A percentile compares a stretch with the other conserved stretches of the same genome.
These are phyloP conservation scores for Arxiozyma telluris DNA, from an alignment of 1,139 yeast genomes.

Conservation along the genomic window DNA sequence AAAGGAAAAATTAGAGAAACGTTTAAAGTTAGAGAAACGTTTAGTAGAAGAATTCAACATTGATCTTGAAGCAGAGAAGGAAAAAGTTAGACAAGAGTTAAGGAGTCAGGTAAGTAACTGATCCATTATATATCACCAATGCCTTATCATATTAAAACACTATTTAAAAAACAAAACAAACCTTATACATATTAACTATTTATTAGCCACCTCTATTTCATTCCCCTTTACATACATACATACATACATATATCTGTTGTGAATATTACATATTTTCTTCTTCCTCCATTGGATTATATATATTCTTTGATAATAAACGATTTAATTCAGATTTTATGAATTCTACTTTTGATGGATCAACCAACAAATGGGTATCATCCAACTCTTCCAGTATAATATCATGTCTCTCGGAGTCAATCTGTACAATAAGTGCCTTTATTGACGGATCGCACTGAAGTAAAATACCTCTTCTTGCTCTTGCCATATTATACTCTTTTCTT, in stretches of 20 bases:
- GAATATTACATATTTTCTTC: constrained; percentile 34
- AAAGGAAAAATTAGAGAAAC: constrained; percentile 62
- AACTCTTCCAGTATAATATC: constrained; percentile 77
- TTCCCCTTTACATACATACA: background rate
- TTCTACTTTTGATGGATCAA: constrained; percentile 67
- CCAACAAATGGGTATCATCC: constrained; percentile 81
- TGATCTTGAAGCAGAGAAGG: constrained; percentile 34
- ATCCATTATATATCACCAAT: background rate
- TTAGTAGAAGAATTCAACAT: constrained; percentile 63
- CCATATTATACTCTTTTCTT: constrained; percentile 16
- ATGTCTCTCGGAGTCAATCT: constrained; percentile 55
- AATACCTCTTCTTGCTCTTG: constrained; percentile 33
- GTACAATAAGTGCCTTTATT: constrained; percentile 73
- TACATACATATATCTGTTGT: background rate
- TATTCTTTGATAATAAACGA: constrained; percentile 65
- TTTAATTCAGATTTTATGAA: constrained; percentile 72
- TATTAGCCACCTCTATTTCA: background rate
- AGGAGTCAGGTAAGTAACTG: background rate
- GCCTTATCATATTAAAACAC: background rate
- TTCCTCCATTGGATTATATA: constrained; percentile 76
- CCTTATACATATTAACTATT: background rate
- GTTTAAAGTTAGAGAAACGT: constrained; percentile 63
- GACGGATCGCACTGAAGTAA: constrained; percentile 70
- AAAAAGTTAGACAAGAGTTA: constrained; percentile 25
- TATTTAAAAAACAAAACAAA: background rate